Percentiles rank a stretch among this genome's conserved stretches.
phyloP scores from a whole-genome alignment of 192 early-diverging fungal genomes.

The Rhizoclosmatium globosum region DNA sequence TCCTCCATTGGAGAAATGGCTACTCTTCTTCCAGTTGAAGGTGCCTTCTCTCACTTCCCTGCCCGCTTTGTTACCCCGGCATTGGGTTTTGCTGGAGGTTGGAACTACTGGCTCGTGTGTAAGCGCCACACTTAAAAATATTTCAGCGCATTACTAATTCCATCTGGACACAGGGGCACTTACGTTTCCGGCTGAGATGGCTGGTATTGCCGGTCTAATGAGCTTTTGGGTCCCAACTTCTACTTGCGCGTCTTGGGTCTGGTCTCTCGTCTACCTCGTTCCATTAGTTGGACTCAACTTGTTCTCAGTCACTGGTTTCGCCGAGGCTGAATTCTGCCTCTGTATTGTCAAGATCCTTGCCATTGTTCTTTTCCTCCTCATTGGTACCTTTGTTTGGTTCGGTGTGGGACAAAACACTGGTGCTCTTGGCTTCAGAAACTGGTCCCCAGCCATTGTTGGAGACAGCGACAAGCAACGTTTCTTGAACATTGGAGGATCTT shows the following conservation, averaged over 20 bases:
- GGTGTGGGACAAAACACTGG: slow-evolving; percentile 62
- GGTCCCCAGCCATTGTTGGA: slow-evolving; percentile 47
- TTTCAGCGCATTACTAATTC: background rate
- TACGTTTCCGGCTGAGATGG: slow-evolving; percentile 69
- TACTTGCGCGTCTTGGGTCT: slow-evolving; percentile 48
- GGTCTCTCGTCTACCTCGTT: slow-evolving; percentile 63
- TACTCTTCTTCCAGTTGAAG: slow-evolving; percentile 62
- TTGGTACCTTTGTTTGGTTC: slow-evolving; percentile 73
- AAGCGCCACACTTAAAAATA: background rate
- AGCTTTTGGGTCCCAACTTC: slow-evolving; percentile 62
- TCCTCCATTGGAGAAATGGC: slow-evolving; percentile 80
- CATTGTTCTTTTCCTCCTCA: slow-evolving; percentile 80
- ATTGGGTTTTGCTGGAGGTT: slow-evolving; percentile 58
- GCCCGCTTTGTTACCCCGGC: slow-evolving; percentile 80
- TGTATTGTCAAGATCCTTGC: slow-evolving; percentile 83
- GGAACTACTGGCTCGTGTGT: slow-evolving; percentile 48
- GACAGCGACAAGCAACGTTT: slow-evolving; percentile 20
- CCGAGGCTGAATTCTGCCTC: slow-evolving; percentile 79
- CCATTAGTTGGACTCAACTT: slow-evolving; percentile 69
- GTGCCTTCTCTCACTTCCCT: slow-evolving; percentile 82
- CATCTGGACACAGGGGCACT: slow-evolving; percentile 27
- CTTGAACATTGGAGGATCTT: slow-evolving; percentile 71
- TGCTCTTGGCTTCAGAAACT: slow-evolving; percentile 44
- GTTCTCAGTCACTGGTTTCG: slow-evolving; percentile 45
- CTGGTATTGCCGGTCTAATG: slow-evolving; percentile 80